Percentiles rank a stretch among this genome's conserved stretches.
Evolutionary conservation across 306 rosid species (phyloP).

Genomic region (Sphenostylis stenocarpa): DNA sequence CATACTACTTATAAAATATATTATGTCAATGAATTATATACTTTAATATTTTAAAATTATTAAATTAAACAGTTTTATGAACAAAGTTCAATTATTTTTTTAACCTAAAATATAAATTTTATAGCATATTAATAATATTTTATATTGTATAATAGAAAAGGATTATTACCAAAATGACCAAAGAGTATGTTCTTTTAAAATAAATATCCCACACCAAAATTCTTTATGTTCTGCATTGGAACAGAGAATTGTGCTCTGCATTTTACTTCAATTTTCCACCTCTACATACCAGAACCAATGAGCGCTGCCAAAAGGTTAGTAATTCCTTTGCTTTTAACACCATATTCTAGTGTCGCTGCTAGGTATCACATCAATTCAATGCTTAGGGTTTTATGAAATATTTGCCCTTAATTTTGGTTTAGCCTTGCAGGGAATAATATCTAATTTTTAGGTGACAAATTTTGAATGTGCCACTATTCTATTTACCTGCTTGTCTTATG

Average conservation of each 20-base stretch:
- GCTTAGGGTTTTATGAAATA: background rate
- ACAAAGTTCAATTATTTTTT: no score
- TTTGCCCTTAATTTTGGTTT: background rate
- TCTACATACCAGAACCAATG: background rate
- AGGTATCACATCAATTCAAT: background rate
- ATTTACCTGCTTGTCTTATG: background rate
- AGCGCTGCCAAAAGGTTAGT: background rate
- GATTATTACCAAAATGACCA: no score
- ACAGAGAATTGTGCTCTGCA: background rate
- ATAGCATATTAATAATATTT: no score
- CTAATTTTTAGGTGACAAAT: background rate
- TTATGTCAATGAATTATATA: no score
- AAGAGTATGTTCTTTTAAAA: no score
- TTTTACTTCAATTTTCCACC: background rate
- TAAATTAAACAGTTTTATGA: no score
- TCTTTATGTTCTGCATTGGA: background rate
- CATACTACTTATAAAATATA: no score
- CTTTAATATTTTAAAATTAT: no score
- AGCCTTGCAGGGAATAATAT: background rate
- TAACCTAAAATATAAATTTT: no score
- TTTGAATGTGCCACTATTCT: background rate
- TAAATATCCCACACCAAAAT: background rate
- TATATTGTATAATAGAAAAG: no score
- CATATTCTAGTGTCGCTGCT: background rate
- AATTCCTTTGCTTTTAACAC: background rate